These are phyloP conservation scores for Aspergillus texensis DNA, from an alignment of 2,329 filamentous ascomycete genomes.

Conservation along the genomic window DNA sequence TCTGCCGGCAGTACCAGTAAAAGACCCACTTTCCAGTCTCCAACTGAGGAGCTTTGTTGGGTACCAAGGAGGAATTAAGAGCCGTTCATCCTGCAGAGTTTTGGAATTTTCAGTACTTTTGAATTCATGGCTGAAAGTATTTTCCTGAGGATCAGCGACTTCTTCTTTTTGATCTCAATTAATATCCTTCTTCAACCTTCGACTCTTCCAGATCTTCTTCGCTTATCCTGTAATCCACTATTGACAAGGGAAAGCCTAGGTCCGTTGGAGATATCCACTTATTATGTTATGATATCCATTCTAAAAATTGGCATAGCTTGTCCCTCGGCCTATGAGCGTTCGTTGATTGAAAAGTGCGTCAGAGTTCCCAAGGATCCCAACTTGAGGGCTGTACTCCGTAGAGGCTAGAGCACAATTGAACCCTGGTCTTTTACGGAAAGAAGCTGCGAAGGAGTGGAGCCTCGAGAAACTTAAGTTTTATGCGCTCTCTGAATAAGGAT, in stretches of 20 bases:
- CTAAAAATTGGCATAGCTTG: slow-evolving; percentile 1
- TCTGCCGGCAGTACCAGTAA: not conserved
- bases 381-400: no score
- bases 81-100: not conserved
- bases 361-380: not conserved
- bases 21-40: not conserved
- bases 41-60: not conserved
- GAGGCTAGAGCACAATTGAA: not conserved
- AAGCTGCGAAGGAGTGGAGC: not conserved
- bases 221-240: not conserved
- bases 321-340: not conserved
- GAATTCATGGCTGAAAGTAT: not conserved
- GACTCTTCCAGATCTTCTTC: not conserved
- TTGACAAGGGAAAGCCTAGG: not conserved
- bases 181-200: not conserved
- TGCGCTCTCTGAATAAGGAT: not conserved
- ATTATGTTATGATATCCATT: not conserved
- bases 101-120: not conserved
- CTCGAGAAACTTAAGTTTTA: not conserved
- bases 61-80: not conserved
- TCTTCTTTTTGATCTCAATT: not conserved
- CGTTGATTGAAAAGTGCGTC: not conserved
- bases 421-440: not conserved
- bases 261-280: not conserved
- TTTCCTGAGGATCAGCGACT: not conserved